phyloP scores from a whole-genome alignment of 441 rosid species.

The Pelargonium myrrhifolium region DNA sequence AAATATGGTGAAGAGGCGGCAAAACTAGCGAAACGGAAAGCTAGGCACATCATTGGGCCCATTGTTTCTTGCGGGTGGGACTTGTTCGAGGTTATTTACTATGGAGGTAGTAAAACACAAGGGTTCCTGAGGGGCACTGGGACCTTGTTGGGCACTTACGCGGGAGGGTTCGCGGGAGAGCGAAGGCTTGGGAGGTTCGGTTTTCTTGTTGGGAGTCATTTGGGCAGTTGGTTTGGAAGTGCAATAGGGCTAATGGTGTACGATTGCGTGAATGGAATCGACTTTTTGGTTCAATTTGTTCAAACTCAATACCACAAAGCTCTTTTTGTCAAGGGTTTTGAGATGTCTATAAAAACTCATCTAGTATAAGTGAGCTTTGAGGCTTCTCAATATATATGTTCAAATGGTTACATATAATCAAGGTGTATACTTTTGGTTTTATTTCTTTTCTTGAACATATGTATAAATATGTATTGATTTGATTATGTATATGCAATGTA shows the following conservation, averaged over 20 bases:
- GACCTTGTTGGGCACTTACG: neutral
- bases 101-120: neutral
- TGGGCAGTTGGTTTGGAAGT: neutral
- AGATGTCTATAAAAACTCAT: too few relatives aligned
- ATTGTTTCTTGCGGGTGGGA: neutral
- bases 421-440: neutral
- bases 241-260: neutral
- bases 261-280: neutral
- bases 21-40: neutral
- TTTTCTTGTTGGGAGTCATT: neutral
- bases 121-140: neutral
- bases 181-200: neutral
- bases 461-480: neutral
- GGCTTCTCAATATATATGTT: neutral
- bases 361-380: too few relatives aligned
- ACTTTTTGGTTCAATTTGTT: neutral
- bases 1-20: neutral
- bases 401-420: neutral
- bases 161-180: neutral
- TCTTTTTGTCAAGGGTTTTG: neutral
- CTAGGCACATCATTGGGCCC: neutral
- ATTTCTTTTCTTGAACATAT: neutral
- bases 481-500: neutral
- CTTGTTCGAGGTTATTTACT: neutral
- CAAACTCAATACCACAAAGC: neutral